Evolutionary conservation across 768 basidiomycete species (phyloP).

Genomic region (Lactifluus volemus): DNA sequence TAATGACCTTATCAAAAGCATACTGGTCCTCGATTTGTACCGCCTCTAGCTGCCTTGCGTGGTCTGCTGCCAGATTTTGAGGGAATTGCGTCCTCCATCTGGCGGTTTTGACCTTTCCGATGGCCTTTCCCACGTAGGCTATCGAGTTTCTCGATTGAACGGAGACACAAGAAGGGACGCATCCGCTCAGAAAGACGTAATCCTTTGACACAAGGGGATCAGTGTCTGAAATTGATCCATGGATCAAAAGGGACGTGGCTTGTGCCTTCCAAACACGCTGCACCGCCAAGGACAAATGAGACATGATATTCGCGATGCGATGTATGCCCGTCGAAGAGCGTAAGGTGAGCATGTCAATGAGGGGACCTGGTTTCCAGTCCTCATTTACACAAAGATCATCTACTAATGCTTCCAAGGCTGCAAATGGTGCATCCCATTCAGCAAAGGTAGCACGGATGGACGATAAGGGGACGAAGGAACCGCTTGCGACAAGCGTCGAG

Average conservation of each 20-base stretch:
- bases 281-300: conserved; percentile 62
- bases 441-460: conserved; percentile 76
- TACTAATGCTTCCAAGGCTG: conserved; percentile 57
- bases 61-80: conserved; percentile 50
- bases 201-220: conserved; percentile 62
- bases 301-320: conserved; percentile 62
- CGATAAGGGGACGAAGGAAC: conserved; percentile 80
- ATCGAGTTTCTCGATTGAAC: conserved; percentile 71
- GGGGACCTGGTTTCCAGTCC: conserved; percentile 60
- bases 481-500: conserved; percentile 63
- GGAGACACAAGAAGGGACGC: conserved; percentile 71
- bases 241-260: conserved; percentile 72
- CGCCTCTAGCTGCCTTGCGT: conserved; percentile 53
- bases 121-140: conserved; percentile 77
- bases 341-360: conserved; percentile 70
- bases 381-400: conserved; percentile 48
- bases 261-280: conserved; percentile 80
- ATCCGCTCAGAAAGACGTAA: conserved; percentile 51
- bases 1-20: conserved; percentile 64
- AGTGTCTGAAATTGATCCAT: conserved; percentile 51
- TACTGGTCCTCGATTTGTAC: conserved; percentile 71
- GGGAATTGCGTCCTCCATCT: conserved; percentile 77
- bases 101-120: conserved; percentile 73
- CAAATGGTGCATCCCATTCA: conserved; percentile 82
- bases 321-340: conserved; percentile 74